Base-by-base conservation (phyloP, 2,329 filamentous ascomycete genomes). In the Aspergillus intermedius region DNA sequence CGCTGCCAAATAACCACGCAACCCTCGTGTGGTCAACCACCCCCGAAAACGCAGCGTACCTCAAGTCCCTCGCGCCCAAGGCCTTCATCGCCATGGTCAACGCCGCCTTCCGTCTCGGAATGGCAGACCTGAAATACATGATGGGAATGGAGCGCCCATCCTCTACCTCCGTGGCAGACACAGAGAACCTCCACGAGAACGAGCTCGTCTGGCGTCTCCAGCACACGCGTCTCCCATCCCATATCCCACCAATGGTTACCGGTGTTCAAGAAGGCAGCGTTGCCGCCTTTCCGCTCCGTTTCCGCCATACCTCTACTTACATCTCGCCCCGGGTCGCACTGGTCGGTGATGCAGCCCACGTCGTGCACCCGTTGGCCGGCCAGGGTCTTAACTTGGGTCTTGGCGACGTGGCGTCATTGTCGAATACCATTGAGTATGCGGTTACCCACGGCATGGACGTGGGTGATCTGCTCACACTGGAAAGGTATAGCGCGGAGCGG, bases 1-100 rank as follows among this genome's bases (percentile, higher is more conserved):
- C 93, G 1, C 75, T 98, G 7, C 93, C 93, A 0, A 87, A 87
- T 17, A 86, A 87, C 54, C 80, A 82, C 64, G 85, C 91, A 4
- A 91, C 89, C 0, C 76, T 98, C 4, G 93, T 98, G 15, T 98
- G 93, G 93, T 94, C 90, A 5, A 97, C 91, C 1, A 93, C 88
- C 0, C 86, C 90, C 0, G 77, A 82, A 47, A 83, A 88, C 51
- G 93, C 91, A 0, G 78, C 86, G 0, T 77, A 85, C 47, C 77
- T 98, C 37, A 96, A 95, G 74, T 80, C 79, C 34, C 77, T 98
- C 4, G 74, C 83, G 0, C 68, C 83, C 0, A 73, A 75, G 44
- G 87, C 95, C 63, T 94, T 98, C 62, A 73, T 84, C 13, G 84
- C 89, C 28, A 86, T 91, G 78, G 87, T 98, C 57, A 97, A 98